Percentiles rank a stretch among this genome's conserved stretches.
phyloP scores from a whole-genome alignment of 257 asterid species.

The Solanum rostratum region DNA sequence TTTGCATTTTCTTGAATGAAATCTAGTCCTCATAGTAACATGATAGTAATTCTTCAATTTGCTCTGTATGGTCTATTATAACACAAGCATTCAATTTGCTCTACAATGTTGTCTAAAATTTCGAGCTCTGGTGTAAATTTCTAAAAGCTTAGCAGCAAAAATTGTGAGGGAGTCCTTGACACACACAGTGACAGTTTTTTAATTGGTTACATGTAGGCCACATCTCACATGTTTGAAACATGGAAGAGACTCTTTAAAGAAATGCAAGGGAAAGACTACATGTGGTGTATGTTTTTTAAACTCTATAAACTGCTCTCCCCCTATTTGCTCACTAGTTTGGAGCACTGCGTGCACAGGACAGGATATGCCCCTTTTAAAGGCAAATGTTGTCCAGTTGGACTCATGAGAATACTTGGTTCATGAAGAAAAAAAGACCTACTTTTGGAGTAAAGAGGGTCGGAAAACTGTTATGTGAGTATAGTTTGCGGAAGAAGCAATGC shows the following conservation, averaged over 20 bases:
- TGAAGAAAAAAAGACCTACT: background rate
- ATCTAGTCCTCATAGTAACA: background rate
- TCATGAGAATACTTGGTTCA: background rate
- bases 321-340: background rate
- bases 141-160: background rate
- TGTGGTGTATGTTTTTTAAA: background rate
- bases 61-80: background rate
- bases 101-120: background rate
- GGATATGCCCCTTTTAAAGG: background rate
- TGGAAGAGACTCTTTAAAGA: background rate
- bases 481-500: background rate
- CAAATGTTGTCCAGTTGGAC: background rate
- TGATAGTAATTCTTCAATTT: background rate
- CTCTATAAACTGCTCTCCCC: background rate
- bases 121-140: background rate
- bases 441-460: background rate
- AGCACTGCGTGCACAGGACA: background rate
- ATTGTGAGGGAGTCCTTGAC: background rate
- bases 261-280: background rate
- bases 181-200: background rate
- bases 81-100: background rate
- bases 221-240: background rate
- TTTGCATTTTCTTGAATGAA: background rate
- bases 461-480: background rate
- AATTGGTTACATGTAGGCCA: background rate